These are phyloP conservation scores for Myxozyma mucilagina DNA, from an alignment of 805 yeast species.

Conservation along the genomic window DNA sequence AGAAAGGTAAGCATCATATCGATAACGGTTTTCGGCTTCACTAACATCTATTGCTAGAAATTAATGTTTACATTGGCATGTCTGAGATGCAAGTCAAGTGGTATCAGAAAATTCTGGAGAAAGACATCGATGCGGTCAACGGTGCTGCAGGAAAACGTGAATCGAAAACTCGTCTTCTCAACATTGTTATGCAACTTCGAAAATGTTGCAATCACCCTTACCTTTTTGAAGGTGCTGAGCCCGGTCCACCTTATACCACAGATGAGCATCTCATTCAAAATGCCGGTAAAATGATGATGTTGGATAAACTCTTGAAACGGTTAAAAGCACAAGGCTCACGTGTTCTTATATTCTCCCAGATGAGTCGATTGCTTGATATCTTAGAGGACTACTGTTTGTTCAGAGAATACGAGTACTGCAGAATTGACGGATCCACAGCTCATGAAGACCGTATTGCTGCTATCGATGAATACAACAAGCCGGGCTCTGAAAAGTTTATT, in stretches of 20 bases:
- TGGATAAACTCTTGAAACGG: slow-evolving; percentile 77
- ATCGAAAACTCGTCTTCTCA: slow-evolving; percentile 83
- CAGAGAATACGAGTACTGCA: slow-evolving; percentile 79
- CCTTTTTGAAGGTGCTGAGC: slow-evolving; percentile 98
- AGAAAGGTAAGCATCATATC: slow-evolving; percentile 47
- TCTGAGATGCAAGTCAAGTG: slow-evolving; percentile 91
- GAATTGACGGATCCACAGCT: slow-evolving; percentile 91
- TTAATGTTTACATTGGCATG: slow-evolving; percentile 90
- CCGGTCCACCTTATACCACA: slow-evolving; percentile 96
- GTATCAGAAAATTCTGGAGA: slow-evolving; percentile 86
- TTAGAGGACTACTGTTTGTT: slow-evolving; percentile 88
- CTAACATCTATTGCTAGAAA: slow-evolving; percentile 47
- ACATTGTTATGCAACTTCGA: slow-evolving; percentile 94
- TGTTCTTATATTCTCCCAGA: slow-evolving; percentile 88
- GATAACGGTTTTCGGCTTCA: too few species aligned
- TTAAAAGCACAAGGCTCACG: slow-evolving; percentile 77
- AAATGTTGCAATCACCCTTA: slow-evolving; percentile 98
- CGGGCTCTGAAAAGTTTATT: slow-evolving; percentile 77
- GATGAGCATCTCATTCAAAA: slow-evolving; percentile 92
- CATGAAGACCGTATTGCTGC: slow-evolving; percentile 92
- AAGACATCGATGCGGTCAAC: slow-evolving; percentile 93
- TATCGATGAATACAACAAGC: slow-evolving; percentile 86
- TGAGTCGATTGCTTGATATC: slow-evolving; percentile 87
- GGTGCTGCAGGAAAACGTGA: slow-evolving; percentile 95
- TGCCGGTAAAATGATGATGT: slow-evolving; percentile 85